Evolutionary conservation across 768 basidiomycete species (phyloP).

Genomic region (Thelephora aurantiotincta): DNA sequence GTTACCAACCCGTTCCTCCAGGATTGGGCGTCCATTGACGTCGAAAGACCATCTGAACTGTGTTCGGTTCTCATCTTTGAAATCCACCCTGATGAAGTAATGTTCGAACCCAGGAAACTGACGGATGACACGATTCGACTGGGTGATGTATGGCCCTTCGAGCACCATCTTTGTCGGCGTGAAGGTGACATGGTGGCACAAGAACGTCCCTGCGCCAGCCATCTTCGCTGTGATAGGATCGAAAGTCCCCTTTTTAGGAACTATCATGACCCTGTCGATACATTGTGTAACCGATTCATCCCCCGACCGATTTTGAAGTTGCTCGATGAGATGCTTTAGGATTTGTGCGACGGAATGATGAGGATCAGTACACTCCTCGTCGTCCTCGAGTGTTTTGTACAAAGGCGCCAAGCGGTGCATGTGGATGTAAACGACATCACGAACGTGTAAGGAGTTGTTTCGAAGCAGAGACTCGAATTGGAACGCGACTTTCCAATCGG

Average conservation of each 20-base stretch:
- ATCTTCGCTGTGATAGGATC: conserved; percentile 9
- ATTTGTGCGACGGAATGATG: conserved; percentile 28
- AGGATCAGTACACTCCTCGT: background rate
- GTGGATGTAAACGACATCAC: conserved; percentile 33
- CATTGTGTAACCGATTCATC: conserved; percentile 29
- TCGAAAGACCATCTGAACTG: conserved; percentile 58
- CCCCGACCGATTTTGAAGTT: conserved; percentile 28
- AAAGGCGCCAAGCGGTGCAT: conserved; percentile 29
- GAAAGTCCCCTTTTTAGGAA: conserved; percentile 9
- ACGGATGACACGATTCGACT: conserved; percentile 74
- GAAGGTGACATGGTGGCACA: conserved; percentile 56
- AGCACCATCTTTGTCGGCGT: conserved; percentile 62
- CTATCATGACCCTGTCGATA: conserved; percentile 24
- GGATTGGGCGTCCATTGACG: conserved; percentile 15
- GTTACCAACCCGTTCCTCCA: conserved; percentile 35
- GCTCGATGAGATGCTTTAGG: conserved; percentile 40
- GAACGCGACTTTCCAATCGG: conserved; percentile 59
- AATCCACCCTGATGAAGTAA: conserved; percentile 70
- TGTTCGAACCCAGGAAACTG: conserved; percentile 44
- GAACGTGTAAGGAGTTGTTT: conserved; percentile 47
- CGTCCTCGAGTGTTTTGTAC: conserved; percentile 14
- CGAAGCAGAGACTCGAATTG: conserved; percentile 61
- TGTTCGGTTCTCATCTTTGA: conserved; percentile 73
- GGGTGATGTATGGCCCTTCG: conserved; percentile 62
- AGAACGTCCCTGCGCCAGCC: conserved; percentile 27